Evolutionary conservation across 176 grass and related monocot species (phyloP).

Genomic region (Miscanthus lutarioriparius): DNA sequence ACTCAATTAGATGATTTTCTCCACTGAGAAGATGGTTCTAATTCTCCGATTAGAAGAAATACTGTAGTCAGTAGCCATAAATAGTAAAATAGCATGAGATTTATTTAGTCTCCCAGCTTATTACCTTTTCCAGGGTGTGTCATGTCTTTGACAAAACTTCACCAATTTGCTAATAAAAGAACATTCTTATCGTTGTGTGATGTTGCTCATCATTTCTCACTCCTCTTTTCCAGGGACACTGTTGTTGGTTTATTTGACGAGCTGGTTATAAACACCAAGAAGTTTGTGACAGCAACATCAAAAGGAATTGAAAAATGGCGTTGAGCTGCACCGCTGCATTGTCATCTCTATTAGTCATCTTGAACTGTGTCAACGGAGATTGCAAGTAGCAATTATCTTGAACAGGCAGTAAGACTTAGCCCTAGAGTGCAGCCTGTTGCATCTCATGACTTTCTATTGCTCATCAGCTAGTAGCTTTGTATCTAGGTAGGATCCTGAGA

Average conservation of each 20-base stretch:
- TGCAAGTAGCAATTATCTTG: background rate
- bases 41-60: background rate
- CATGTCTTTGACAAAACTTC: background rate
- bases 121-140: background rate
- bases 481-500: slow-evolving; percentile 32
- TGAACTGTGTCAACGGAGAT: background rate
- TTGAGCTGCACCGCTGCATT: slow-evolving; percentile 34
- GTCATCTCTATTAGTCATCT: background rate
- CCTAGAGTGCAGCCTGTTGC: background rate
- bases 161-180: background rate
- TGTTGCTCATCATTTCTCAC: slow-evolving; percentile 5
- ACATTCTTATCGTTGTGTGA: background rate
- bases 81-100: background rate
- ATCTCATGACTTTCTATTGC: background rate
- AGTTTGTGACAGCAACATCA: slow-evolving; percentile 65
- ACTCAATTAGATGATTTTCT: background rate
- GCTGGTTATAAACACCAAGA: slow-evolving; percentile 76
- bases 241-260: slow-evolving; percentile 61
- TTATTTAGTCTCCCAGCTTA: background rate
- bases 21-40: background rate
- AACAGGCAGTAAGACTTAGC: slow-evolving; percentile 3
- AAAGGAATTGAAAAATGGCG: slow-evolving; percentile 70
- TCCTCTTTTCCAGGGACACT: slow-evolving; percentile 54
- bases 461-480: slow-evolving; percentile 31
- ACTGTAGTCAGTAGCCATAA: background rate